Conservation (phyloP, 2,329 filamentous ascomycete species). For the Cladorrhinum sp. region DNA sequence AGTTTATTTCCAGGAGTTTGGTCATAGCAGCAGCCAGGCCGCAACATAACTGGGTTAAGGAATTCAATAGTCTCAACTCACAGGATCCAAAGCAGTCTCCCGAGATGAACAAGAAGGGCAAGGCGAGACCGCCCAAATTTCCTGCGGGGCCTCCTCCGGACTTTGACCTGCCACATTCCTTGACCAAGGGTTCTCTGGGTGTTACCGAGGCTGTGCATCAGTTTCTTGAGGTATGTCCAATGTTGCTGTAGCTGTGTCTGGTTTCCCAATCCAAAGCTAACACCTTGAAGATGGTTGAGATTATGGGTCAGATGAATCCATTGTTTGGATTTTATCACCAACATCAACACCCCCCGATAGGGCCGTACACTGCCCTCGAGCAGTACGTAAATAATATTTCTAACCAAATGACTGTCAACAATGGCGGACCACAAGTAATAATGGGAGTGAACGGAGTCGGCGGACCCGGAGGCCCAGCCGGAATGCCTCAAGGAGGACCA, state of each 20-base stretch:
- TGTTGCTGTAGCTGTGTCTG: background rate
- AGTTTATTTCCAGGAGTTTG: conserved; percentile 72
- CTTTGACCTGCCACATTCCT: conserved; percentile 57
- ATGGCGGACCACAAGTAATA: conserved; percentile 26
- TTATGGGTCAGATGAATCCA: conserved; percentile 65
- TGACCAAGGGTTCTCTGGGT: conserved; percentile 54
- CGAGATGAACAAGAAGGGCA: conserved; percentile 66
- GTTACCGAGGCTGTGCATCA: conserved; percentile 61
- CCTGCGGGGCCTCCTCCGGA: conserved; percentile 59
- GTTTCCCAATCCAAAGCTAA: conserved; percentile 26
- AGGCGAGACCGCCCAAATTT: conserved; percentile 57
- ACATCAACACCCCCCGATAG: conserved; percentile 51
- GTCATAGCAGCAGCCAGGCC: conserved; percentile 61
- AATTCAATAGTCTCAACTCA: conserved; percentile 59
- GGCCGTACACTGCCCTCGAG: conserved; percentile 58
- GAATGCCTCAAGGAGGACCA: conserved; percentile 44
- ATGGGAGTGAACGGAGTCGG: conserved; percentile 41
- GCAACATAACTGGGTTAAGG: conserved; percentile 62
- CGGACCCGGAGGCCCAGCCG: conserved; percentile 32
- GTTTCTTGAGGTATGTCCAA: conserved; percentile 57
- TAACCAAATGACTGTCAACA: conserved; percentile 33
- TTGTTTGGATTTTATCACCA: conserved; percentile 57
- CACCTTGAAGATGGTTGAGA: conserved; percentile 55
- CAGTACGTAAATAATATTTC: conserved; percentile 58
- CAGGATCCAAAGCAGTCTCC: conserved; percentile 59